Evolutionary conservation across 2,329 filamentous ascomycete genomes (phyloP).

Genomic region (Tolypocladium paradoxum): DNA sequence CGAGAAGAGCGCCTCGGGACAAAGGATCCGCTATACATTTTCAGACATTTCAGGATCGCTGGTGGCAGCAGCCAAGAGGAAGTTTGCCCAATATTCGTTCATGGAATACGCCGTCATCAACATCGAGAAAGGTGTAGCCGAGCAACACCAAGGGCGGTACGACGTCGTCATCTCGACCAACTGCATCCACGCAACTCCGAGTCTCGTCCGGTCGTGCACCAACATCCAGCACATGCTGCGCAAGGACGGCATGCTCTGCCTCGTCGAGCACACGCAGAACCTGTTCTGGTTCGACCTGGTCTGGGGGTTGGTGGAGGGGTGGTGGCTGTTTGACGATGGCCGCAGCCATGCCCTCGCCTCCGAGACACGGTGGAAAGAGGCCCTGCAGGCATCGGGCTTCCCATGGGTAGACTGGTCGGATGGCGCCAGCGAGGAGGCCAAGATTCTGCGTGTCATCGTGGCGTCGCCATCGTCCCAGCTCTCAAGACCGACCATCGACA

Average conservation of each 20-base stretch:
- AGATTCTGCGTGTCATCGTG: constrained; percentile 13
- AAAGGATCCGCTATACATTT: constrained; percentile 21
- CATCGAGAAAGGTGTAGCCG: constrained; percentile 13
- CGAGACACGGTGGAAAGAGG: constrained; percentile 11
- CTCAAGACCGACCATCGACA: background rate
- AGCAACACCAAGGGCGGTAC: constrained; percentile 8
- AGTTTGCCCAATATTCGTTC: constrained; percentile 8
- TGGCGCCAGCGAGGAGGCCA: constrained; percentile 11
- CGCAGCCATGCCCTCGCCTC: constrained; percentile 10
- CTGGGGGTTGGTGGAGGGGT: constrained; percentile 22
- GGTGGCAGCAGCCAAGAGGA: constrained; percentile 14
- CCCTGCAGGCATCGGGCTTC: constrained; percentile 10
- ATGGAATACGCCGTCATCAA: constrained; percentile 18
- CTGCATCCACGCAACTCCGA: constrained; percentile 22
- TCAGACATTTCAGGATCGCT: constrained; percentile 28
- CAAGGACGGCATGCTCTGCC: constrained; percentile 15
- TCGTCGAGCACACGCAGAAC: constrained; percentile 17
- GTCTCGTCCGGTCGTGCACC: constrained; percentile 8
- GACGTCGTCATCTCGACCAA: constrained; percentile 24
- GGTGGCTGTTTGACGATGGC: constrained; percentile 21
- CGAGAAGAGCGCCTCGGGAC: background rate
- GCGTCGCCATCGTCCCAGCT: constrained; percentile 6
- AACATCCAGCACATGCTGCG: constrained; percentile 14
- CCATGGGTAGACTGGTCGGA: constrained; percentile 13
- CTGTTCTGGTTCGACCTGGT: constrained; percentile 19